A percentile compares a stretch with the other conserved stretches of the same genome.
Evolutionary conservation across 1,284 basidiomycete genomes (phyloP).

Genomic region (Ganoderma lingzhi): DNA sequence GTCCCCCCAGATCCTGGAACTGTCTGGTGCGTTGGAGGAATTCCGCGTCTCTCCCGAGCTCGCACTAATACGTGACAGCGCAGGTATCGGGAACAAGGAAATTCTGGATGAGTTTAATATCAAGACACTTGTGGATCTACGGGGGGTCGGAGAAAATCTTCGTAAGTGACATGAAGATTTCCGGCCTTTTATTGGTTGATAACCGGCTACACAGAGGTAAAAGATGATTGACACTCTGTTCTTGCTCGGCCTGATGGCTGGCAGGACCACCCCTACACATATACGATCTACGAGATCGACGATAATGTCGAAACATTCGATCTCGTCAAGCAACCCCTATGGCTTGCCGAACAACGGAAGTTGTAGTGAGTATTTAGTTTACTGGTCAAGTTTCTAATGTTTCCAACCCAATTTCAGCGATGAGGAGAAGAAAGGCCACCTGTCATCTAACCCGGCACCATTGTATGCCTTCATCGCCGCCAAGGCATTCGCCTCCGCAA

Average conservation of each 20-base stretch:
- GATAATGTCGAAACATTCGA: constrained; percentile 21
- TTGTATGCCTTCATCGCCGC: constrained; percentile 17
- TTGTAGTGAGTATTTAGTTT: constrained; percentile 18
- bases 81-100: constrained; percentile 39
- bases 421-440: constrained; percentile 15
- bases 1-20: constrained; percentile 48
- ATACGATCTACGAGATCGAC: constrained; percentile 22
- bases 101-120: constrained; percentile 53
- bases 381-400: no score
- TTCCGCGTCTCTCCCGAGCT: not conserved
- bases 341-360: constrained; percentile 10
- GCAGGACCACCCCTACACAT: constrained; percentile 22
- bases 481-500: constrained; percentile 9
- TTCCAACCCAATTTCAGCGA: not conserved
- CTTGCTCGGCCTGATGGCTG: no score
- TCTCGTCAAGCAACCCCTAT: constrained; percentile 16
- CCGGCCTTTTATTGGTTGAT: not conserved
- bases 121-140: constrained; percentile 52
- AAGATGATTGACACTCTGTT: not conserved
- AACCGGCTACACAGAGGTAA: not conserved
- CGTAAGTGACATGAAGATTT: constrained; percentile 46
- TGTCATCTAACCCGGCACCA: constrained; percentile 13
- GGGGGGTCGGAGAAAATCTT: constrained; percentile 65
- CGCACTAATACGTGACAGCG: not conserved
- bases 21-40: constrained; percentile 44